Conservation (phyloP, 441 rosid species). For the Pelargonium fulgidum region DNA sequence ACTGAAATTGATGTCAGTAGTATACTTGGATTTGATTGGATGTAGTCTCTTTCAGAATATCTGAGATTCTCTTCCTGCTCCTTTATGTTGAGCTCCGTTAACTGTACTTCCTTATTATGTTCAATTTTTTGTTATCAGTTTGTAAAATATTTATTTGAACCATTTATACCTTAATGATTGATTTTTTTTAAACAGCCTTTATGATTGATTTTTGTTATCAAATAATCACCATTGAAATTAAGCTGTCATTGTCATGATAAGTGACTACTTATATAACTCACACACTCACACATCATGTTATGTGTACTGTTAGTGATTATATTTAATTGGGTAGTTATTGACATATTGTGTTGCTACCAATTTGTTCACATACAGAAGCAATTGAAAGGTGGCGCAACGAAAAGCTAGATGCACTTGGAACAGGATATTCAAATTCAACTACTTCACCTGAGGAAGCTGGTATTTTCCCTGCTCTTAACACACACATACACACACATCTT, state of each 20-base stretch:
- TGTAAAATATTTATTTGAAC: not conserved
- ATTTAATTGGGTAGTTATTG: not conserved
- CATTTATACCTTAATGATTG: too few relatives aligned
- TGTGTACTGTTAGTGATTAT: not conserved
- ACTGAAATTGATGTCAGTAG: too few relatives aligned
- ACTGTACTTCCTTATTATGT: not conserved
- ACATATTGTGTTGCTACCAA: constrained; percentile 12
- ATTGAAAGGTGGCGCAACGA: constrained; percentile 88
- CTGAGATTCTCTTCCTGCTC: not conserved
- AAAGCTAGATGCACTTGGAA: constrained; percentile 48
- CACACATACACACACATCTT: too few relatives aligned
- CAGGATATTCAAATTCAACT: constrained; percentile 43
- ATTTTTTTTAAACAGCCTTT: too few relatives aligned
- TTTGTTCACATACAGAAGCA: constrained; percentile 48
- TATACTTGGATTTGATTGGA: too few relatives aligned
- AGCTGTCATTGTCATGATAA: not conserved
- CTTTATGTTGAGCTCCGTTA: not conserved
- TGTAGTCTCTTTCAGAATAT: too few relatives aligned
- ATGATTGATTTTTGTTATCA: not conserved
- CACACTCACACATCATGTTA: not conserved
- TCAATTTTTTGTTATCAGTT: not conserved
- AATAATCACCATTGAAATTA: not conserved
- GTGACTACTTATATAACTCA: not conserved
- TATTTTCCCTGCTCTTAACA: constrained; percentile 24
- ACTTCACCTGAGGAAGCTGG: constrained; percentile 67